Evolutionary conservation across 768 basidiomycete species (phyloP).

Genomic region (Russula olivacea): DNA sequence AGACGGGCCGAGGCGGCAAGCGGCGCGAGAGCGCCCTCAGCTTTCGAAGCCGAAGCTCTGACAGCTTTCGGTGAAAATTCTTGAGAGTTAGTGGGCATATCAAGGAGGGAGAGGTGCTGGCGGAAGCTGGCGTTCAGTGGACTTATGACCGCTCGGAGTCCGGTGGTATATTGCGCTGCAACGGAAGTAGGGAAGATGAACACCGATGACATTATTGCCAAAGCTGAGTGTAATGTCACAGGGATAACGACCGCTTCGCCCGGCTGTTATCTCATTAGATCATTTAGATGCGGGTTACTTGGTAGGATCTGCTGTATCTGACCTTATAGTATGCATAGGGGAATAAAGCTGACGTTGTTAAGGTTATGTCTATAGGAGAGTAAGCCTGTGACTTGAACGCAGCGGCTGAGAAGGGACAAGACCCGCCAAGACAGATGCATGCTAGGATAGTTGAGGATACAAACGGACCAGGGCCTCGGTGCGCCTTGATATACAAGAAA

Average conservation of each 20-base stretch:
- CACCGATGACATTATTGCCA: slow-evolving; percentile 48
- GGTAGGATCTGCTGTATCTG: slow-evolving; percentile 19
- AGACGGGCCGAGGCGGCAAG: slow-evolving; percentile 49
- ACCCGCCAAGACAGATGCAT: slow-evolving; percentile 53
- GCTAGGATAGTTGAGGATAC: slow-evolving; percentile 49
- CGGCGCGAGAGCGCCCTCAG: slow-evolving; percentile 48
- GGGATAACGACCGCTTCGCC: slow-evolving; percentile 53
- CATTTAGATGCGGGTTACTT: neutral
- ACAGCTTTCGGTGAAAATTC: slow-evolving; percentile 38
- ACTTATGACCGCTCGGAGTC: slow-evolving; percentile 42
- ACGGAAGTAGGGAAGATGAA: slow-evolving; percentile 59
- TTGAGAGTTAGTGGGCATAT: slow-evolving; percentile 37
- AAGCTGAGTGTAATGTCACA: slow-evolving; percentile 49
- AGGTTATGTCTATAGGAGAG: slow-evolving; percentile 43
- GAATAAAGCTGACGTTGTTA: slow-evolving; percentile 53
- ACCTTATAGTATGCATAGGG: slow-evolving; percentile 60
- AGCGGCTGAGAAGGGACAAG: neutral
- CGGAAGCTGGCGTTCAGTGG: slow-evolving; percentile 44
- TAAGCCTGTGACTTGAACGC: slow-evolving; percentile 8
- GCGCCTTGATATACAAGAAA: slow-evolving; percentile 55
- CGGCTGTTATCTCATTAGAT: slow-evolving; percentile 34
- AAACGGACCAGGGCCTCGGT: slow-evolving; percentile 59
- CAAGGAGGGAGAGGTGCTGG: slow-evolving; percentile 44
- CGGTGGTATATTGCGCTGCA: slow-evolving; percentile 50
- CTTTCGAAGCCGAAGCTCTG: slow-evolving; percentile 33